Percentiles rank a stretch among this genome's conserved stretches.
Evolutionary conservation across 2,329 filamentous ascomycete genomes (phyloP).

Genomic region (Coniella vitis): DNA sequence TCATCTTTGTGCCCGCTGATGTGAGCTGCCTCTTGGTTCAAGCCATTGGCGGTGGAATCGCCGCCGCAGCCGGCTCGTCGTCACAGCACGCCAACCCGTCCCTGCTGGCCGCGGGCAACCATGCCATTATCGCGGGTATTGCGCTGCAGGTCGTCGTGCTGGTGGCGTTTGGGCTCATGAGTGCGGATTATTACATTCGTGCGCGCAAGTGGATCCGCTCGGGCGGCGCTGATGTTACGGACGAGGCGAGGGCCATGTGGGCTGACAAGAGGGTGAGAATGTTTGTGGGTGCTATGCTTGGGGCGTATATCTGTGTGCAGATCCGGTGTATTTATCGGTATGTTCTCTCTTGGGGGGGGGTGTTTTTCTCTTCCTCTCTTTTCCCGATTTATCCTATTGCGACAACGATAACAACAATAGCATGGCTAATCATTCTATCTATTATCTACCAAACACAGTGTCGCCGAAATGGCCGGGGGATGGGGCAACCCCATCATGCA

Average conservation of each 20-base stretch:
- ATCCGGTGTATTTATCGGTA: slow-evolving; percentile 50
- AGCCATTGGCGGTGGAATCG: slow-evolving; percentile 50
- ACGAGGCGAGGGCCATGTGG: slow-evolving; percentile 33
- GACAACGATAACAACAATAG: not conserved
- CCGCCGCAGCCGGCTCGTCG: slow-evolving; percentile 40
- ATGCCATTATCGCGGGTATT: slow-evolving; percentile 47
- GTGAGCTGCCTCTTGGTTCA: slow-evolving; percentile 52
- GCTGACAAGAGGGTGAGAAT: slow-evolving; percentile 33
- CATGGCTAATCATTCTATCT: too few relatives aligned
- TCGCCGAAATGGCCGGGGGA: slow-evolving; percentile 57
- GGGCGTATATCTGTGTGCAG: slow-evolving; percentile 39
- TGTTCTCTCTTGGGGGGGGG: slow-evolving; percentile 21
- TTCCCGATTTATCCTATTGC: not conserved
- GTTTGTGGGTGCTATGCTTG: slow-evolving; percentile 37
- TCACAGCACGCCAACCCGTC: slow-evolving; percentile 28
- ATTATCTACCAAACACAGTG: slow-evolving; percentile 28
- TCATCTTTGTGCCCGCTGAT: slow-evolving; percentile 54
- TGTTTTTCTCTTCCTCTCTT: not conserved
- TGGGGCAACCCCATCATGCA: slow-evolving; percentile 60
- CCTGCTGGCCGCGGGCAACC: slow-evolving; percentile 40
- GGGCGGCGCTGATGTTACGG: slow-evolving; percentile 23
- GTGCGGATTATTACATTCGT: slow-evolving; percentile 39
- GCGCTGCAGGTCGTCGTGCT: slow-evolving; percentile 47
- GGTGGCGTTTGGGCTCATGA: slow-evolving; percentile 36
- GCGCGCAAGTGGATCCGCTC: slow-evolving; percentile 33